Base-by-base conservation (phyloP, 179 eudicot genomes). In the Corrigiola litoralis region DNA sequence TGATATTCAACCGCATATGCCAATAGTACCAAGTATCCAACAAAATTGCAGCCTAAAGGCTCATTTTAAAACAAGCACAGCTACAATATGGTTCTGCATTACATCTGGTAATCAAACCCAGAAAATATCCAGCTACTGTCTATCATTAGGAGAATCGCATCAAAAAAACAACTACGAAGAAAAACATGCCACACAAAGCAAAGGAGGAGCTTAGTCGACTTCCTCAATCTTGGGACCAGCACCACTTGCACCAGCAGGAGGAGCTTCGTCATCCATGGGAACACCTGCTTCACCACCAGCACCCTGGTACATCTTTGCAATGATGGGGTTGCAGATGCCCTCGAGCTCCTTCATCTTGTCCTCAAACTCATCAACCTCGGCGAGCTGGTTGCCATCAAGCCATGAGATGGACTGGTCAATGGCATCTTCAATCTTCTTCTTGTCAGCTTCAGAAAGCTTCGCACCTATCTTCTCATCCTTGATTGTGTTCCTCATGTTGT, bases 201-300 rank as follows among this genome's bases (percentile, higher is more conserved):
- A n/a, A 23, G n/a, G 13, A 20, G 32, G 2, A n/a, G 4, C 66
- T 75, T 69, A 79, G 41, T 81, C 83, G 16, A 81, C 85, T 38
- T 79, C 85, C 70, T 81, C 85, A 8, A 81, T 81, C 85, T 79
- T 81, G 59, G 85, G 82, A 5, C 85, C 85, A 8, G 85, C 72
- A 67, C 85, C 85, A 5, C 71, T 76, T 16, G 66, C 71, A 7
- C 70, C 67, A 0, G 80, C 27, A 1, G 76, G 67, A 44, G 28
- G 71, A 2, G n/a, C n/a, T n/a, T 77, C 77, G 32, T 72, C 82
- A 18, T 63, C 74, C 79, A 77, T 71, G 42, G 58, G 48, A 34
- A 58, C 77, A 10, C 77, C 68, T 67, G 52, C 62, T 23, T 75
- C 85, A 70, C 73, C 79, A 27, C 76, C 76, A 27, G 72, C 72